Conservation (phyloP, 768 basidiomycete genomes). For the Psilocybe azurescens region DNA sequence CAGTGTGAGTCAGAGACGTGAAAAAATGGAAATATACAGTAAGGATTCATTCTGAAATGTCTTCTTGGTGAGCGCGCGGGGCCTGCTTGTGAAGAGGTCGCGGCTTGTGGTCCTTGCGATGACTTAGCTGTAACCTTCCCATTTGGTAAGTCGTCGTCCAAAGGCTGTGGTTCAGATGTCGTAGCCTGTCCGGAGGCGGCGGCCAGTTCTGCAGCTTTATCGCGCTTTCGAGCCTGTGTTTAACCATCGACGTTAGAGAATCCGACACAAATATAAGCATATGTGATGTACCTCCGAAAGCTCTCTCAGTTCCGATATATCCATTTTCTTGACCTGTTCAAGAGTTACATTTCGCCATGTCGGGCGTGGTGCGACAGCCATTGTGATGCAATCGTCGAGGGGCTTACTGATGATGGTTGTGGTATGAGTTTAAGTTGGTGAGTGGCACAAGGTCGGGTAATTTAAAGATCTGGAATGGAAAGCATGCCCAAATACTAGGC, state of each 20-base stretch:
- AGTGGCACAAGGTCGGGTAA: background rate
- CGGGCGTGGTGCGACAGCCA: background rate
- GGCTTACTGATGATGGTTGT: background rate
- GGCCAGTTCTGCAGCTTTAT: background rate
- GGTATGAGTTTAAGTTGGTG: background rate
- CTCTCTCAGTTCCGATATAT: background rate
- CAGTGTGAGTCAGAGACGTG: background rate
- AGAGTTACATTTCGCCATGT: background rate
- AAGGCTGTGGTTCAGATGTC: background rate
- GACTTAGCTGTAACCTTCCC: background rate
- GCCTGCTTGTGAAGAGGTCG: background rate
- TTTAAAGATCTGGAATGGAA: background rate
- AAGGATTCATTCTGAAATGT: background rate
- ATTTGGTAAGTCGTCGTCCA: background rate
- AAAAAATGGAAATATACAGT: background rate
- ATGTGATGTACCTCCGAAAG: background rate
- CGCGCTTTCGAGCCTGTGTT: conserved; percentile 2
- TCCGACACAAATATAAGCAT: background rate
- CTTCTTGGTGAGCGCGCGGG: background rate
- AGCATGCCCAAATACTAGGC: background rate
- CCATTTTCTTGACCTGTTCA: background rate
- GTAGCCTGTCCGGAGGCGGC: background rate
- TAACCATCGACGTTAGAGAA: background rate
- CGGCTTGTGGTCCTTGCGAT: background rate
- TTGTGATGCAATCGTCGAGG: background rate